Conservation (phyloP, 2,329 filamentous ascomycete species). For the Huntiella abstrusa region DNA sequence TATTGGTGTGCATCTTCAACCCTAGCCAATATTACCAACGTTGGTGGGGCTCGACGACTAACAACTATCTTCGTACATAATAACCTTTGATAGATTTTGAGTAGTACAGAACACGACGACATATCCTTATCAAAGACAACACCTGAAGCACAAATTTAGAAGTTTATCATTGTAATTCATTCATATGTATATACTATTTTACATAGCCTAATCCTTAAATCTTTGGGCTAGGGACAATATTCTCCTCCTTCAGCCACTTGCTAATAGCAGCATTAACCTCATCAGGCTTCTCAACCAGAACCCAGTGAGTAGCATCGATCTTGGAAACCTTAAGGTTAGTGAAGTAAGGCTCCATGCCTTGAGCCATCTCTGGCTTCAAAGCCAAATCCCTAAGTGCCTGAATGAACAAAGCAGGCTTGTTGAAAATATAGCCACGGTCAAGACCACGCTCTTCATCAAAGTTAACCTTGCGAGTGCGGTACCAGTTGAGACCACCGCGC, state of each 20-base stretch:
- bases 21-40: too few relatives aligned
- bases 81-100: too few relatives aligned
- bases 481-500: slow-evolving; percentile 74
- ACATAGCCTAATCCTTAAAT: slow-evolving; percentile 16
- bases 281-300: slow-evolving; percentile 50
- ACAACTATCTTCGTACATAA: too few relatives aligned
- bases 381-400: slow-evolving; percentile 52
- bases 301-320: slow-evolving; percentile 65
- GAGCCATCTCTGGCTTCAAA: slow-evolving; percentile 51
- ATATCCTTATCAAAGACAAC: too few relatives aligned
- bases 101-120: too few relatives aligned
- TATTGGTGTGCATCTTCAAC: too few relatives aligned
- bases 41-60: too few relatives aligned
- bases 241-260: slow-evolving; percentile 39
- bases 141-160: too few relatives aligned
- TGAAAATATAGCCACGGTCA: slow-evolving; percentile 26
- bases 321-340: slow-evolving; percentile 44
- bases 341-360: slow-evolving; percentile 50
- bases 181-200: too few relatives aligned
- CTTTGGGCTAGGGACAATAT: slow-evolving; percentile 17
- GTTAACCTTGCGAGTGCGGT: slow-evolving; percentile 55
- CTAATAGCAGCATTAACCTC: slow-evolving; percentile 51
- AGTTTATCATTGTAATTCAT: too few relatives aligned
- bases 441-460: slow-evolving; percentile 53
- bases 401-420: slow-evolving; percentile 55